These are phyloP conservation scores for Penicillium cosmopolitanum DNA, from an alignment of 495 filamentous ascomycete species.

Conservation along the genomic window DNA sequence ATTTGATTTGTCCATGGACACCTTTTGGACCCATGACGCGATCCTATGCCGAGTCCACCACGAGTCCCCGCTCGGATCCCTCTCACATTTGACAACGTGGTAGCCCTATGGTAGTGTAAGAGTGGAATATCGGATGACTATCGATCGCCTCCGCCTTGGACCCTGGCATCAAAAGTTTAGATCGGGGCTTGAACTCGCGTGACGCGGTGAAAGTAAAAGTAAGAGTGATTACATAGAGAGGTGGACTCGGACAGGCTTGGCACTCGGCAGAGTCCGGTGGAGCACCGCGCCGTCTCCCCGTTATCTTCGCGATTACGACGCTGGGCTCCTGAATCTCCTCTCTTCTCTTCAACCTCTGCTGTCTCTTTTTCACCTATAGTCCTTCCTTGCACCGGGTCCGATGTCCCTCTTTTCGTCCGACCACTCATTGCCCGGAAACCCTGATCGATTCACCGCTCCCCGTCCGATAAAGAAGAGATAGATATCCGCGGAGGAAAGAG, in stretches of 20 bases:
- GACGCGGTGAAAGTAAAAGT: constrained; percentile 1
- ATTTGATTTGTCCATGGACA: background rate
- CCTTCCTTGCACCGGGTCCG: constrained; percentile 14
- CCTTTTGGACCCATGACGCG: constrained; percentile 6
- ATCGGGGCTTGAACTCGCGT: constrained; percentile 5
- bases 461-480: constrained; percentile 9
- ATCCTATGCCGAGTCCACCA: constrained; percentile 1
- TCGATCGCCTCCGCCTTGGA: background rate
- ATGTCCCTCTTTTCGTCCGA: constrained; percentile 18
- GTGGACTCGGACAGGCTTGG: constrained; percentile 16
- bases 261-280: constrained; percentile 21
- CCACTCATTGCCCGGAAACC: constrained; percentile 5
- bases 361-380: constrained; percentile 5
- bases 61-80: background rate
- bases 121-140: background rate
- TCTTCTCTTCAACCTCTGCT: background rate
- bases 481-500: background rate
- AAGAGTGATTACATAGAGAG: too few relatives aligned
- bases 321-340: constrained; percentile 17
- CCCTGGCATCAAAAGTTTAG: background rate
- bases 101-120: background rate
- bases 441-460: constrained; percentile 10
- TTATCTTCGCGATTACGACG: constrained; percentile 33
- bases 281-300: constrained; percentile 5
- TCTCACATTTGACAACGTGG: background rate